These are phyloP conservation scores for Gnomoniopsis sp. DNA, from an alignment of 2,329 filamentous ascomycete genomes.

Conservation along the genomic window DNA sequence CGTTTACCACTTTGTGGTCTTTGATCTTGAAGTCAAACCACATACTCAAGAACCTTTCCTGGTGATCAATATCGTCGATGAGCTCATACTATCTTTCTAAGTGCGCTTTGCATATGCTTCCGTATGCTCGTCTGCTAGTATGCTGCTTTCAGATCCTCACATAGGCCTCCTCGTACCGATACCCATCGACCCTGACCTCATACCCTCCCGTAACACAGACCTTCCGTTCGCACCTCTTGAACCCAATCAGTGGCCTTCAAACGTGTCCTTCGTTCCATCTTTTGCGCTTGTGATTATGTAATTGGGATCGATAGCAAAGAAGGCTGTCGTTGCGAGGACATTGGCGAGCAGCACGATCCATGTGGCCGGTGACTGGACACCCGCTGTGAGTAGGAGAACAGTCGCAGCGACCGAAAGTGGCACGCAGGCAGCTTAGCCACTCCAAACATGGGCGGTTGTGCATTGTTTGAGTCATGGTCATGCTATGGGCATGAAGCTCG, in stretches of 20 bases:
- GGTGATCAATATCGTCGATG: too few relatives aligned
- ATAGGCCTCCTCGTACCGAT: not conserved
- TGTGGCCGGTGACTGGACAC: not conserved
- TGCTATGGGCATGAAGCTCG: not conserved
- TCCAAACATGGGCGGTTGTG: not conserved
- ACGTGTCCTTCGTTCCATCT: not conserved
- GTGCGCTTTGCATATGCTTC: too few relatives aligned
- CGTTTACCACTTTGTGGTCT: too few relatives aligned
- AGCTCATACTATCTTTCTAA: too few relatives aligned
- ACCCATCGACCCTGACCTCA: not conserved
- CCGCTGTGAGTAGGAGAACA: not conserved
- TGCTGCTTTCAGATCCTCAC: not conserved
- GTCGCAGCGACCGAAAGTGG: not conserved
- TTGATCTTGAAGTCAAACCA: too few relatives aligned
- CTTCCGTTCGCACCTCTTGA: not conserved
- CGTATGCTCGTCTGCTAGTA: too few relatives aligned
- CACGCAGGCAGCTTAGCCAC: not conserved
- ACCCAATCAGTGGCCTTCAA: not conserved
- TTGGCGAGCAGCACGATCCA: not conserved
- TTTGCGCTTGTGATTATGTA: not conserved
- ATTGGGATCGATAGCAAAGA: not conserved
- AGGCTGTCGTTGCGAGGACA: not conserved
- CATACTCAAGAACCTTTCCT: too few relatives aligned
- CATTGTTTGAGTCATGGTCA: not conserved
- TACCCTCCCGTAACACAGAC: not conserved